These are phyloP conservation scores for Diutina rugosa DNA, from an alignment of 1,139 yeast species.

Conservation along the genomic window DNA sequence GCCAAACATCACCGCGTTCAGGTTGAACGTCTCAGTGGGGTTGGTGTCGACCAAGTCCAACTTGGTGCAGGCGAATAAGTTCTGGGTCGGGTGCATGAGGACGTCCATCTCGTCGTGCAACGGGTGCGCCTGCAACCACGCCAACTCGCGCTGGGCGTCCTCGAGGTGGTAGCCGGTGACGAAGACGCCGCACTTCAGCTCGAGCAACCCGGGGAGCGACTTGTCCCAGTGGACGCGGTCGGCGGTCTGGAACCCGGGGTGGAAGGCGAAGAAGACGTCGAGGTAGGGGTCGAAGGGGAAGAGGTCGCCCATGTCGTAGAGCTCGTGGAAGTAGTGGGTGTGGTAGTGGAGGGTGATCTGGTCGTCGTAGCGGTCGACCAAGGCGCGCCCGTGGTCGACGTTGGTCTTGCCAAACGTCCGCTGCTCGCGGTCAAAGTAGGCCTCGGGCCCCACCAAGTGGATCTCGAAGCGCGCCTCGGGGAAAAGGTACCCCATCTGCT, in stretches of 20 bases:
- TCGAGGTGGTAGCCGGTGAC: constrained; percentile 80
- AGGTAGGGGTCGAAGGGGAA: constrained; percentile 97
- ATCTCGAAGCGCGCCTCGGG: constrained; percentile 76
- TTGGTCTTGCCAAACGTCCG: constrained; percentile 24
- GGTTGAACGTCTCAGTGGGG: constrained; percentile 88
- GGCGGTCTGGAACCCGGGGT: constrained; percentile 85
- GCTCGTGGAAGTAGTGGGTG: constrained; percentile 81
- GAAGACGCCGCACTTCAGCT: constrained; percentile 84
- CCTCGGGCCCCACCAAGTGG: constrained; percentile 91
- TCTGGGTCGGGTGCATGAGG: constrained; percentile 60
- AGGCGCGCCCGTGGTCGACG: constrained; percentile 41
- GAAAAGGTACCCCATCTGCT: constrained; percentile 76
- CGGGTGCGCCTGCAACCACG: constrained; percentile 52
- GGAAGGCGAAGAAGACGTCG: constrained; percentile 86
- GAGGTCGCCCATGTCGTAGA: constrained; percentile 84
- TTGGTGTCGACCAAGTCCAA: constrained; percentile 87
- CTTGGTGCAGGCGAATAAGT: constrained; percentile 74
- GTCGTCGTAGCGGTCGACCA: constrained; percentile 63
- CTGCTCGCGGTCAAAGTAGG: constrained; percentile 51
- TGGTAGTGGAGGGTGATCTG: constrained; percentile 69
- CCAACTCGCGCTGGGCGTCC: constrained; percentile 59
- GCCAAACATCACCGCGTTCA: constrained; percentile 80
- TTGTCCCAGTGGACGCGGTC: constrained; percentile 76
- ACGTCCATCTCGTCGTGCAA: constrained; percentile 61
- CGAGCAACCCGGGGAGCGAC: constrained; percentile 74